Percentiles rank a stretch among this genome's conserved stretches.
Evolutionary conservation across 352 stramenopile genomes (phyloP).

Genomic region (Phytophthora constricta): DNA sequence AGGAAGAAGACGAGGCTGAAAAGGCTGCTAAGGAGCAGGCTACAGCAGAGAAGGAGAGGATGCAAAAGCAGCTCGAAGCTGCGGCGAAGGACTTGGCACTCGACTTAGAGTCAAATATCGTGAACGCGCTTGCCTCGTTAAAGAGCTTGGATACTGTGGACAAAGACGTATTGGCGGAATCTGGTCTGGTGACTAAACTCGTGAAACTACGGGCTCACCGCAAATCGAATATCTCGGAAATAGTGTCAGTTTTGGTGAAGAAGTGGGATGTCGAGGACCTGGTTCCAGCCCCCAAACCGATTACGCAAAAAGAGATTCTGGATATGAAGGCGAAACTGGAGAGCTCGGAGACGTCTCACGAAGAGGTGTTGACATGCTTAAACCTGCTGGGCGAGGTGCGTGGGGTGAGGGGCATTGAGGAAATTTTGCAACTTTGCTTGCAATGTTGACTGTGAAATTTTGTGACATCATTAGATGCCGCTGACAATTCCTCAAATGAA

Average conservation of each 20-base stretch:
- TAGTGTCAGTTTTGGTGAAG: conserved; percentile 48
- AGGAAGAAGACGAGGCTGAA: conserved; percentile 14
- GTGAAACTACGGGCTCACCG: conserved; percentile 46
- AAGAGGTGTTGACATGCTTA: conserved; percentile 70
- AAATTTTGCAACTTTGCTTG: background rate
- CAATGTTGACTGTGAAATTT: conserved; percentile 1
- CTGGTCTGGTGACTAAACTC: conserved; percentile 43
- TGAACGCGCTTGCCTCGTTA: conserved; percentile 43
- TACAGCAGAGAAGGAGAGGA: conserved; percentile 14
- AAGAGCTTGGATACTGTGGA: conserved; percentile 39
- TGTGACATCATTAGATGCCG: conserved; percentile 45
- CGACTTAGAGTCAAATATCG: conserved; percentile 48
- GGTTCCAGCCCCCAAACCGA: conserved; percentile 51
- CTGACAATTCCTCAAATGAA: conserved; percentile 70
- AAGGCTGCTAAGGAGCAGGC: conserved; percentile 12
- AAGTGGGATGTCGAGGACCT: conserved; percentile 59
- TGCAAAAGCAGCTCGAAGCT: conserved; percentile 37
- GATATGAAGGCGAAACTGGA: conserved; percentile 65
- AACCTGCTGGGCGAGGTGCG: conserved; percentile 55
- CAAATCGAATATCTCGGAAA: conserved; percentile 34
- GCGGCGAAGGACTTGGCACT: conserved; percentile 46
- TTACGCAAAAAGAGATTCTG: conserved; percentile 65
- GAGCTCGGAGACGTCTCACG: conserved; percentile 57
- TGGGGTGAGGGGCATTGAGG: too few species aligned
- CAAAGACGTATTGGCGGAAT: conserved; percentile 38